Base-by-base conservation (phyloP, 192 early-diverging fungal genomes). In the Gaertneriomyces semiglobifer region DNA sequence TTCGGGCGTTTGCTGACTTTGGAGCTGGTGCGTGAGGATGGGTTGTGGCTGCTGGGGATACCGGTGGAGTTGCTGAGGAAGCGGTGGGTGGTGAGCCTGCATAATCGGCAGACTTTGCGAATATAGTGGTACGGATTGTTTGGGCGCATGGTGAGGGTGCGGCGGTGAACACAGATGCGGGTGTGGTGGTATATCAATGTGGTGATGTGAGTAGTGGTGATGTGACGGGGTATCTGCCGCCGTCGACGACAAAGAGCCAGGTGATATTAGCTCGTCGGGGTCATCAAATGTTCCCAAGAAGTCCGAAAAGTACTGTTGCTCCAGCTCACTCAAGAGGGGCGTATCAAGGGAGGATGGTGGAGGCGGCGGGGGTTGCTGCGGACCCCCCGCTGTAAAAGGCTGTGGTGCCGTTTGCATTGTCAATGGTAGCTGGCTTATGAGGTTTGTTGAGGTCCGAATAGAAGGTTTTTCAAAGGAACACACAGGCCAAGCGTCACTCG, bases 251-350 rank as follows among this genome's bases (percentile, higher is more conserved):
- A 16, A 25, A 25, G 38, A 57, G 14, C 14, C 16, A 12, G 38
- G 4, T 57, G 55, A 5, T 16, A 39, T 38, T 33, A 38, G 20
- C 9, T 60, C 65, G 19, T 66, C 65, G 8, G 55, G 65, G 9
- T 52, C 53, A 39, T 19, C 50, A 45, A 66, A 47, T 5, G 44
- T 50, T 19, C 60, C 66, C 58, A 68, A 41, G 44, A 68, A 68
- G 48, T 68, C 66, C 4, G 66, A 59, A 68, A 68, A 68, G 58
- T 68, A 68, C 66, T 68, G 59, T 52, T 68, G 66, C 47, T 68
- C 66, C 1, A 50, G 18, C 58, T 68, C 66, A 40, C 60, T 68
- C 16, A 68, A 58, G 33, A 68, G 38, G 10, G 42, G 41, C n/a
- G 25, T 33, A 33, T 33, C 25, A 33, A 33, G 1, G 25, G 25